Evolutionary conservation across 345 rosid species (phyloP).

Genomic region (Barbarea vulgaris): DNA sequence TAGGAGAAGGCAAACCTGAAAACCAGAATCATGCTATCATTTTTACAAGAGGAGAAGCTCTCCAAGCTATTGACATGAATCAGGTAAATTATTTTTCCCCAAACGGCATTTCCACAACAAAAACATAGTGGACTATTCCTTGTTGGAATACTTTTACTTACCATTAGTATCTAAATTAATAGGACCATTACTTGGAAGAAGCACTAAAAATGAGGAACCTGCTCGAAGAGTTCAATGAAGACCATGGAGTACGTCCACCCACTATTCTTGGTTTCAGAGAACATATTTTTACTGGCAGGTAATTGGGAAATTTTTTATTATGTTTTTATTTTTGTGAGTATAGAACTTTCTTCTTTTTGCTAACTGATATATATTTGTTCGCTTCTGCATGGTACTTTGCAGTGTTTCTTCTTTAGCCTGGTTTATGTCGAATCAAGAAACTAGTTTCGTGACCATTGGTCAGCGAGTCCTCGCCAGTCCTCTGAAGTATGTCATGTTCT

Average conservation of each 20-base stretch:
- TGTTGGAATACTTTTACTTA: constrained; percentile 28
- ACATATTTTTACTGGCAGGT: constrained; percentile 99
- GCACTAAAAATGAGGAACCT: constrained; percentile 97
- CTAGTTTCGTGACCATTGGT: constrained; percentile 95
- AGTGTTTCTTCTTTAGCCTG: constrained; percentile 98
- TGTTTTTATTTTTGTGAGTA: background rate
- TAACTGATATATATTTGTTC: constrained; percentile 30
- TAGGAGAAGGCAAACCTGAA: constrained; percentile 98
- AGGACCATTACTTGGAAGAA: constrained; percentile 99
- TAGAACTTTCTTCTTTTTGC: background rate
- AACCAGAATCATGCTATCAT: constrained; percentile 93
- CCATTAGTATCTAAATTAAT: constrained; percentile 20
- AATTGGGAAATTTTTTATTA: constrained; percentile 14
- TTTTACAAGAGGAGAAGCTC: constrained; percentile 97
- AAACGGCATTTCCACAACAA: background rate
- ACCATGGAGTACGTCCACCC: constrained; percentile 94
- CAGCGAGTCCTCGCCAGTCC: constrained; percentile 99
- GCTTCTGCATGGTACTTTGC: constrained; percentile 34
- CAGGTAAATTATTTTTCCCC: constrained; percentile 53
- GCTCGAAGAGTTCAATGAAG: constrained; percentile 91
- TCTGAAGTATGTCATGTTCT: constrained; percentile 60
- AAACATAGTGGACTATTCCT: background rate
- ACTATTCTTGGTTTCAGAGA: constrained; percentile 94
- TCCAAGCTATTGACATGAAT: constrained; percentile 97
- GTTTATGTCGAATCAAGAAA: constrained; percentile 99